These are phyloP conservation scores for Chrysanthemum lavandulifolium DNA, from an alignment of 129 eudicot species.

Conservation along the genomic window DNA sequence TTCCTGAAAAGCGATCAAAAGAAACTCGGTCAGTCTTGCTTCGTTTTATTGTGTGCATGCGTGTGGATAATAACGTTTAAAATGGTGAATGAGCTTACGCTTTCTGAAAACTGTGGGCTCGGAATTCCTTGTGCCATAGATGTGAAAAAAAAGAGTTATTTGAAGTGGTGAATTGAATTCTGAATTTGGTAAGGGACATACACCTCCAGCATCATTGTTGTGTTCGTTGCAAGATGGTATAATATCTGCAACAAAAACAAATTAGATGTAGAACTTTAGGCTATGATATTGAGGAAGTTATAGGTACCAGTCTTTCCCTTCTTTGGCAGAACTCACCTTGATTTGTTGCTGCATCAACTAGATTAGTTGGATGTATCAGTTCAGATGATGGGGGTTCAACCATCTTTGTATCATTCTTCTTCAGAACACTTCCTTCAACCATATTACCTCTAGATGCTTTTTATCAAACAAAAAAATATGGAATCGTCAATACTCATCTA, in stretches of 20 bases:
- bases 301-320: not conserved
- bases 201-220: conserved; percentile 30
- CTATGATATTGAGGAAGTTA: conserved; percentile 2
- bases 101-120: conserved; percentile 87
- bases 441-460: conserved; percentile 30
- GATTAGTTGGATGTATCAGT: not conserved
- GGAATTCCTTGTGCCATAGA: conserved; percentile 80
- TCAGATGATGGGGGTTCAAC: not conserved
- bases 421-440: conserved; percentile 54
- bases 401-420: conserved; percentile 45
- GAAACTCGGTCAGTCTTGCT: conserved; percentile 19
- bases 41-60: not conserved
- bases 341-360: conserved; percentile 27
- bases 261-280: not conserved
- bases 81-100: conserved; percentile 51
- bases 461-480: not conserved
- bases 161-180: conserved; percentile 77
- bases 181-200: conserved; percentile 41
- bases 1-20: conserved; percentile 54
- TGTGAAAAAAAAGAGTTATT: conserved; percentile 74
- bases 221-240: conserved; percentile 33
- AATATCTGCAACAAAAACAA: conserved; percentile 28
- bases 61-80: not conserved
- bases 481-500: not conserved
- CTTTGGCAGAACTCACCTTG: conserved; percentile 25